Percentiles rank a stretch among this genome's conserved stretches.
Conservation (phyloP, 192 early-diverging fungal species). For the Paraglomus brasilianum region DNA sequence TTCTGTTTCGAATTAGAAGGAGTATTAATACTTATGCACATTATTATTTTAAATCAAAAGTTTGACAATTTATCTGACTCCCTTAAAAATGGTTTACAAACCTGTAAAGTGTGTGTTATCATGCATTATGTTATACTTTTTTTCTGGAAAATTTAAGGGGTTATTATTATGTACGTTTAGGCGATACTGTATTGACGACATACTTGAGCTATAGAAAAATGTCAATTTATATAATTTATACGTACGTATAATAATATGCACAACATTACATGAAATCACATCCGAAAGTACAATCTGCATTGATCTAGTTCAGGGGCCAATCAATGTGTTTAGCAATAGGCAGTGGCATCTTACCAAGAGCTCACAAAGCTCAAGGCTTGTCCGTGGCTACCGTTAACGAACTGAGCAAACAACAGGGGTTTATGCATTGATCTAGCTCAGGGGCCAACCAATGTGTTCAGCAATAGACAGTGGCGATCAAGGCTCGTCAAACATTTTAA, state of each 20-base stretch:
- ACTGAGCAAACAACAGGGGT: conserved; percentile 1
- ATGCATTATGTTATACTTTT: too few species aligned
- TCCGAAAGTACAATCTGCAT: conserved; percentile 1
- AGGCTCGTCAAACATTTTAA: conserved; percentile 12
- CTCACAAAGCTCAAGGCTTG: conserved; percentile 7
- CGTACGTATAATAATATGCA: conserved; percentile 24
- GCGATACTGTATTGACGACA: conserved; percentile 17
- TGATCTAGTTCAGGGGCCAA: neutral
- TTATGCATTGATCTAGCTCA: conserved; percentile 15
- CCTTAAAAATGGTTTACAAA: too few species aligned
- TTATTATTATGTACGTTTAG: too few species aligned
- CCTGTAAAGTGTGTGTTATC: too few species aligned
- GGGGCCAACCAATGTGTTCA: conserved; percentile 18
- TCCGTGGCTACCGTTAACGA: conserved; percentile 9
- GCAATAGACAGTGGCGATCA: conserved; percentile 19
- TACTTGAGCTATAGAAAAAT: conserved; percentile 15
- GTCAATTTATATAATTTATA: conserved; percentile 12
- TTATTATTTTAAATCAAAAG: too few species aligned
- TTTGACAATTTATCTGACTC: too few species aligned
- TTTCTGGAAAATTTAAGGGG: too few species aligned
- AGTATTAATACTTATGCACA: too few species aligned
- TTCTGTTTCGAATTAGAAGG: too few species aligned
- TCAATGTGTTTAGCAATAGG: conserved; percentile 21
- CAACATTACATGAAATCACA: conserved; percentile 20
- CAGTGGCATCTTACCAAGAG: conserved; percentile 15